Conservation (phyloP, 129 eudicot species). For the Tagetes patula region DNA sequence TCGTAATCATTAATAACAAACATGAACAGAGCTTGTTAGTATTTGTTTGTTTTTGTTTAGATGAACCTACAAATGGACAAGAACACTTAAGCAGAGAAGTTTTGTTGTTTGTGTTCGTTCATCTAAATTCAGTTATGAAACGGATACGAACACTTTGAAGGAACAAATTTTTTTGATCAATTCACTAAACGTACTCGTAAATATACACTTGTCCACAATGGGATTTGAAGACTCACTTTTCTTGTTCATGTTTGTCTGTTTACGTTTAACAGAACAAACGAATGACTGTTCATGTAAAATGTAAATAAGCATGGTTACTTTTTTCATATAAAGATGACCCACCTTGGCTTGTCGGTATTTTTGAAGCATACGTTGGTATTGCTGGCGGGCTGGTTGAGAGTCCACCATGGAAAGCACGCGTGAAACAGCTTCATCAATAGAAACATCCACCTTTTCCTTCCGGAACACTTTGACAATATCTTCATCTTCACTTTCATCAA, state of each 20-base stretch:
- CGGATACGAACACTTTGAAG: background rate
- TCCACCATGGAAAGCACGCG: conserved; percentile 85
- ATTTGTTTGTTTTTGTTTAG: background rate
- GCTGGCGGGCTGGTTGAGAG: conserved; percentile 83
- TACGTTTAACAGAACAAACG: too few relatives aligned
- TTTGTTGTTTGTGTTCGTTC: background rate
- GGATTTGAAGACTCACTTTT: too few relatives aligned
- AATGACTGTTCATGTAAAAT: too few relatives aligned
- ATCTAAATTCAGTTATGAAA: too few relatives aligned
- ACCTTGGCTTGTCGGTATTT: conserved; percentile 85
- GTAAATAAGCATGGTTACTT: too few relatives aligned
- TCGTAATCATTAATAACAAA: too few relatives aligned
- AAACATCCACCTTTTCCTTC: conserved; percentile 69
- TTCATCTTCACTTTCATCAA: conserved; percentile 78
- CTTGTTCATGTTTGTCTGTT: background rate
- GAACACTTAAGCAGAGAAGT: background rate
- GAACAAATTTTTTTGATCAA: background rate
- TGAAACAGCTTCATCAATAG: conserved; percentile 81
- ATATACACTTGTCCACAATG: too few relatives aligned
- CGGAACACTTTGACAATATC: conserved; percentile 72
- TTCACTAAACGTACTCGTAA: too few relatives aligned
- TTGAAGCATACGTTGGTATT: conserved; percentile 82
- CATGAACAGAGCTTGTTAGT: background rate
- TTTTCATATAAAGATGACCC: background rate
- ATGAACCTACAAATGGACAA: background rate